Base-by-base conservation (phyloP, 495 filamentous ascomycete species). In the Aspergillus hancockii region DNA sequence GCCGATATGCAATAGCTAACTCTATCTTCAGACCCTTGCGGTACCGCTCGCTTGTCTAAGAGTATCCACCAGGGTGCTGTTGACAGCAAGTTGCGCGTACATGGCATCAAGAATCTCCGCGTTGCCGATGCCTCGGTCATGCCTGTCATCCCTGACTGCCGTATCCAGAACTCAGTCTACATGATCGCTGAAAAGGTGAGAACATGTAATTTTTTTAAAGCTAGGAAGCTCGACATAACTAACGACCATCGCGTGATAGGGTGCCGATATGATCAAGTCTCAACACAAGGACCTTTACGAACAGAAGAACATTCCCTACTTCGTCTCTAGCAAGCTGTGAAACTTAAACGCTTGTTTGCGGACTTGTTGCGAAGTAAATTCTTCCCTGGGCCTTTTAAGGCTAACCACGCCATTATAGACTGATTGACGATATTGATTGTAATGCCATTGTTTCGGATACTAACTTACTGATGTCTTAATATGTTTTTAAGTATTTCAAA, bases 141-240 rank as follows among this genome's bases (percentile, higher is more conserved):
- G 13, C 75, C 75, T 9, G 66, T 73, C 10, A 74, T 78, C 54
- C 71, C 74, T 10, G 74, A 74, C 50, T 74, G 73, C 46, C 74
- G 73, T 19, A 75, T 74, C 31, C 74, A 76, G 43, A 75, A 74
- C 58, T 72, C 81, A 13, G 80, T 86, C 3, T 86, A 86, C 55
- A 81, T 81, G 79, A 67, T 85, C 65, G 83, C 74, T 43, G 83
- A 87, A 61, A 84, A 84, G 77, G 81, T 70, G 6, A 10, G 14
- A 22, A 21, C 1, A 32, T 43, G 8, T 19, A 52, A 60, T 46
- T 64, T 52, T 45, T 10, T 10, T 14, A 36, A 8, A 36, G 32
- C 32, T 14, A 3, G 1, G 10, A 36, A 36, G 32, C 32, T 1
- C 21, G 21, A 14, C 22, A n/a, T 18, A 21, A 40, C 13, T 18